Evolutionary conservation across 495 filamentous ascomycete species (phyloP).

Genomic region (Diplogelasinospora grovesii): DNA sequence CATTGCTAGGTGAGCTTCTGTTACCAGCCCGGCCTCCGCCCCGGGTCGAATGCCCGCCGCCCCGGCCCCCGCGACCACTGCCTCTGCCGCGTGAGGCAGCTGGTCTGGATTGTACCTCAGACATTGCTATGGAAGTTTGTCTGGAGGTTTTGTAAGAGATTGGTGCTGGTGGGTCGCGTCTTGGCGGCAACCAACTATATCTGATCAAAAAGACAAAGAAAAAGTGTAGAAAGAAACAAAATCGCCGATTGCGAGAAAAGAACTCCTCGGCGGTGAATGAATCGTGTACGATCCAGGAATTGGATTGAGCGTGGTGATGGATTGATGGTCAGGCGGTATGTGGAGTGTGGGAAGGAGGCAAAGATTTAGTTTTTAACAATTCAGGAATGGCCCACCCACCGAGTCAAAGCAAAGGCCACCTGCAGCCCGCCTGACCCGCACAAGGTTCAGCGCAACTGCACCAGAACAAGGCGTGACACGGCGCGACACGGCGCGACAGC

Average conservation of each 20-base stretch:
- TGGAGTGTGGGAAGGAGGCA: constrained; percentile 17
- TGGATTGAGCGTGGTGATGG: constrained; percentile 25
- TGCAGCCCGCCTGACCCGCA: constrained; percentile 1
- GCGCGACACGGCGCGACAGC: no score
- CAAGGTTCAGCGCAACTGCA: not conserved
- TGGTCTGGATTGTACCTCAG: constrained; percentile 81
- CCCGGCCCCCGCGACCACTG: constrained; percentile 55
- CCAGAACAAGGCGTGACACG: not conserved
- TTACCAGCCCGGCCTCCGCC: constrained; percentile 56
- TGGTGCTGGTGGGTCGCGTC: constrained; percentile 41
- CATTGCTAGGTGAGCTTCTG: constrained; percentile 38
- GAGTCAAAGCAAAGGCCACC: constrained; percentile 21
- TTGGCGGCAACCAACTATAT: constrained; percentile 24
- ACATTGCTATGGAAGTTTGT: constrained; percentile 56
- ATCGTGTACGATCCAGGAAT: constrained; percentile 26
- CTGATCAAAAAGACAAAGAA: constrained; percentile 22
- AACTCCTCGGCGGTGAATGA: constrained; percentile 24
- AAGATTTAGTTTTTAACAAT: constrained; percentile 28
- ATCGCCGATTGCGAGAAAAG: constrained; percentile 18
- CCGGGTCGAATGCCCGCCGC: constrained; percentile 71
- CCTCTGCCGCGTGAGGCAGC: constrained; percentile 45
- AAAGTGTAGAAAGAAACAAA: constrained; percentile 30
- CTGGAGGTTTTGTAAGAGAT: constrained; percentile 17
- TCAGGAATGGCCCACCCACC: constrained; percentile 25
- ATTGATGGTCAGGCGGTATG: constrained; percentile 13